Base-by-base conservation (phyloP, 139 green algal species). In the Desmodesmus armatus region DNA sequence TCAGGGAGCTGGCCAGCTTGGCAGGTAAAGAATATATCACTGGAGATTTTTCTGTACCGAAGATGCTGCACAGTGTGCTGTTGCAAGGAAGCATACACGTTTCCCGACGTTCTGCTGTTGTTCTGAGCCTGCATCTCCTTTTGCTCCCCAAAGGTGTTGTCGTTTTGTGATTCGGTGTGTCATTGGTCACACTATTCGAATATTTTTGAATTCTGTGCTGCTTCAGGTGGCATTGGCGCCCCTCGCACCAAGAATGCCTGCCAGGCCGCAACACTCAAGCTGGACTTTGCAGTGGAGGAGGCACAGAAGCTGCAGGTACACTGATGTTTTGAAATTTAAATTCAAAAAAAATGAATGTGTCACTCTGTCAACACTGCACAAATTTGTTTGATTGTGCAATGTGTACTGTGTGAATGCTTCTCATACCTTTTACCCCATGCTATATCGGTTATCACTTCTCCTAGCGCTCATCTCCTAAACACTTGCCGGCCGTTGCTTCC, bases 231-330 rank as follows among this genome's bases (percentile, higher is more conserved):
- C 17, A 72, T 82, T 31, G 76, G 76, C 11, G 76, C 76, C 4
- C 76, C 76, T 25, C 76, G 76, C 55, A 82, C 53, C 3, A 66
- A 37, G 0, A 72, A 53, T 37, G 53, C 55, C 47, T 82, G 76
- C 41, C 37, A 49, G 11, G 37, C 76, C 3, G 58, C 76, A 31
- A 29, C 76, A 31, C 55, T 82, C 21, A 82, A 82, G 40, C 37
- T 82, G 76, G 76, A 82, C 15, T 72, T 82, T 53, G 76, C 76
- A 33, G 41, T 40, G 40, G 76, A 82, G 31, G 76, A 82, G 55
- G 55, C 76, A 35, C 37, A 82, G 0, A 82, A 82, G 53, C 53
- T 82, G 76, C 74, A 81, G 74, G 74, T 81, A 29, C 6, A 23
- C 5, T 7, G 17, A n/a, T n/a, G n/a, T n/a, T n/a, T n/a, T n/a